phyloP scores from a whole-genome alignment of 2,329 filamentous ascomycete species.

The Talaromyces sp. region DNA sequence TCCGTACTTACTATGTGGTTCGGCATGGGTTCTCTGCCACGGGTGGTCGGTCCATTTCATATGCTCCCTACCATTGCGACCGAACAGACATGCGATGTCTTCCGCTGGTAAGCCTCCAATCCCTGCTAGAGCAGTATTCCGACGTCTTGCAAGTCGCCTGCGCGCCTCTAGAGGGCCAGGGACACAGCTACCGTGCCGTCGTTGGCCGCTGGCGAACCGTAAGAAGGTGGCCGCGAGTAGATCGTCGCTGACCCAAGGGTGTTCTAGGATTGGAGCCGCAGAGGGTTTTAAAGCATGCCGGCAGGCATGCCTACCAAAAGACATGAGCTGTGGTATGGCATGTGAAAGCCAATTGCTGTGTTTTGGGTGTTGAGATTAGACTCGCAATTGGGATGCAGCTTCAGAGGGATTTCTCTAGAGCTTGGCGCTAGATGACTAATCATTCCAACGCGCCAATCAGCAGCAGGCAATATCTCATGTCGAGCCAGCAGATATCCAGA shows the following conservation, averaged over 20 bases:
- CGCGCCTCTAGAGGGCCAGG: constrained; percentile 66
- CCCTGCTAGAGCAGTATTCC: constrained; percentile 55
- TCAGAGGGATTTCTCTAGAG: constrained; percentile 12
- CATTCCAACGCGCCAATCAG: constrained; percentile 10
- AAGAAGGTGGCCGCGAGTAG: constrained; percentile 52
- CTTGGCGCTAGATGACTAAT: constrained; percentile 31
- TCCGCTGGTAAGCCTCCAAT: constrained; percentile 32
- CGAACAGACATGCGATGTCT: constrained; percentile 47
- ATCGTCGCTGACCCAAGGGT: constrained; percentile 52
- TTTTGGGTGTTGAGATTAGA: constrained; percentile 6
- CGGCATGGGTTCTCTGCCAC: constrained; percentile 26
- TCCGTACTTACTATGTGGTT: constrained; percentile 27
- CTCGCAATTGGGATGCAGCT: constrained; percentile 18
- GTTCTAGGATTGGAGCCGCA: constrained; percentile 31
- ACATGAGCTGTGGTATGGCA: constrained; percentile 37
- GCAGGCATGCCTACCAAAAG: constrained; percentile 46
- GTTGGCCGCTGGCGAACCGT: constrained; percentile 48
- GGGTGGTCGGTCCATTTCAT: constrained; percentile 38
- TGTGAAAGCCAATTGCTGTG: constrained; percentile 27
- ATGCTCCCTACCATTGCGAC: constrained; percentile 43
- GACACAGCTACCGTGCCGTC: constrained; percentile 62
- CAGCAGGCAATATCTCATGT: constrained; percentile 6
- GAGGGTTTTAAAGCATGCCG: constrained; percentile 39
- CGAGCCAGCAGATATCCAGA: background rate
- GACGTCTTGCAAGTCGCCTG: constrained; percentile 57